Evolutionary conservation across 2,329 filamentous ascomycete genomes (phyloP), one percentile per base, ranked within the genome.

Genomic region (Cordyceps javanica): DNA sequence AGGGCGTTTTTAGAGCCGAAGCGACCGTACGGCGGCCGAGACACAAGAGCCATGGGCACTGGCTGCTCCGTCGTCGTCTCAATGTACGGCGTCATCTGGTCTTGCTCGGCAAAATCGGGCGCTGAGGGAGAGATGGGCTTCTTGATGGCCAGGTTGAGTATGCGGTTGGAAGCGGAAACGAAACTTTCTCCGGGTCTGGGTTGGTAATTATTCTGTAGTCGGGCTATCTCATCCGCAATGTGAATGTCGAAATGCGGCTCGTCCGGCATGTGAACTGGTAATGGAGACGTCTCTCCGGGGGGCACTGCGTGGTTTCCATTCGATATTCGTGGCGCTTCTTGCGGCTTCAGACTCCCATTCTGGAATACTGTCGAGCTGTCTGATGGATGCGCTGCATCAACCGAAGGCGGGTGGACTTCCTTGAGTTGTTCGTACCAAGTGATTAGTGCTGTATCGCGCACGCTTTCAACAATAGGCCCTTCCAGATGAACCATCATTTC

Each of bases 401-500:
- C 14, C 8, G 38, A n/a, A n/a, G n/a, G 38, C 21, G 8, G n/a
- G 8, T 23, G 7, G 6, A 19, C 11, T 42, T 42, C 36, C 7
- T 89, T 67, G 0, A 82, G 76, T 2, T 86, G 85, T 0, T 83
- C 72, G 61, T 86, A 77, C 89, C 89, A 93, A 0, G 85, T 87
- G 8, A 91, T 77, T 39, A 91, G 68, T 0, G 87, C 86, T 61
- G 86, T 85, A 61, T 93, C 89, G 66, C 90, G 91, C 25, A 92
- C 70, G 1, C 83, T 83, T 64, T 91, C 87, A 0, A 92, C 88
- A 58, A 92, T 88, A 0, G 87, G 82, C 0, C 89, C 89, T 71
- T 92, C 88, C 0, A 91, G 68, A 57, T 90, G 88, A 3, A 82
- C 77, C 81, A 90, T 85, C 89, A 93, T 91, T 69, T 93, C 89